Evolutionary conservation across 2,329 filamentous ascomycete species (phyloP), one percentile per base, ranked within the genome.

Genomic region (Plenodomus biglobosus): DNA sequence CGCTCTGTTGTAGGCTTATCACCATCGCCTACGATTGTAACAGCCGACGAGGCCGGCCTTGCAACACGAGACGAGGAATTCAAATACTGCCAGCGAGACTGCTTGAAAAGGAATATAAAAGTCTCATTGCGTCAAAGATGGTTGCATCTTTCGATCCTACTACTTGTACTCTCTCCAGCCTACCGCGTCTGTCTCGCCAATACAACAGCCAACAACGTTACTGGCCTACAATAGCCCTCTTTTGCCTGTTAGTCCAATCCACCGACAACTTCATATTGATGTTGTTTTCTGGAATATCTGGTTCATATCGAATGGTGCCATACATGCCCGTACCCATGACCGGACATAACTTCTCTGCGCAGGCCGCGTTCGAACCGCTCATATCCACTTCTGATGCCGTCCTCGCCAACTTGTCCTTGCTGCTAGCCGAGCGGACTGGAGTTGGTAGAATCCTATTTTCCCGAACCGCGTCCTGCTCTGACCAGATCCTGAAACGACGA

Each of bases 401-500:
- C 13, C 15, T 15, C 15, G 7, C 27, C 27, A 11, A 32, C 3
- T 15, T 32, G 15, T 39, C 2, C 8, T 27, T 24, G 41, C 46
- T 47, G 44, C 44, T 54, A 55, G 40, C 48, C 27, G 37, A 35
- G 20, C 24, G 54, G 46, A 48, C 47, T 53, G 27, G 45, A 52
- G 32, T 43, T 30, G n/a, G 49, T 37, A 17, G 40, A 55, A 41
- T 51, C 41, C 63, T 68, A 68, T 45, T 64, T 66, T 46, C 61
- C 62, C 42, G 57, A 54, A n/a, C 49, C 50, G 2, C 68, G 58
- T 42, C 64, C 69, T 16, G 68, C 69, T 42, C 69, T 54, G 10
- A 72, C 43, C 46, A 85, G 67, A 45, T 85, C 83, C 64, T 80
- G 77, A 68, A 85, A 86, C 8, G 82, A 80, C 27, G 76, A 77